Base-by-base conservation (phyloP, 2,329 filamentous ascomycete genomes). In the Amphichorda felina region DNA sequence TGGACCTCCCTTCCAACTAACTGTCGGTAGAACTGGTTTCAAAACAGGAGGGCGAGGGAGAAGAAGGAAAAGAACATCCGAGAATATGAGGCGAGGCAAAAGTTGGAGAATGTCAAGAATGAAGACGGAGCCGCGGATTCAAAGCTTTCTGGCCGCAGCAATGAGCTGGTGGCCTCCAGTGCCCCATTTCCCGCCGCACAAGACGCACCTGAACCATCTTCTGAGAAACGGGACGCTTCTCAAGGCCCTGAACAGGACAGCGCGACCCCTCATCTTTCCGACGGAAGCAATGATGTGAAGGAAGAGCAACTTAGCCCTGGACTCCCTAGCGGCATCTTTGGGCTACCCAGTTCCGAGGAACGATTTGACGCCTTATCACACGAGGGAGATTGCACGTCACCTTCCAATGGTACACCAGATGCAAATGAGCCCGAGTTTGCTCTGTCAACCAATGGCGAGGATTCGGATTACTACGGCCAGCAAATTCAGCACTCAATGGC, bases 41-140 rank as follows among this genome's bases (percentile, higher is more conserved):
- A 80, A 45, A 80, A 80, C 49, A 63, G 75, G 40, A 66, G 75
- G 35, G 75, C 75, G 36, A 72, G 75, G 54, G 72, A 72, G 42
- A 77, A 77, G 66, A 75, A 78, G 49, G 71, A 77, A 50, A 70
- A 65, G 47, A 75, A 75, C 34, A 60, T 61, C 30, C 51, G 55
- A 24, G 57, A 60, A 40, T 61, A 61, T 36, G 57, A 59, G 26
- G 58, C 57, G 25, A 55, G 49, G 36, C 58, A 60, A 35, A 50
- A 49, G 39, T 38, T 51, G 15, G 56, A 61, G 37, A 59, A 58
- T 41, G 50, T 56, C 14, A 48, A 48, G 22, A 41, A 41, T 22
- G 44, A 43, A 5, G 42, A 43, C n/a, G 49, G 52, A 6, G 30
- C 38, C 16, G 41, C 41, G 5, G 29, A 33, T 17, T 57, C 56